A percentile compares a stretch with the other conserved stretches of the same genome.
phyloP scores from a whole-genome alignment of 192 early-diverging fungal genomes.

The Coemansia sp. region DNA sequence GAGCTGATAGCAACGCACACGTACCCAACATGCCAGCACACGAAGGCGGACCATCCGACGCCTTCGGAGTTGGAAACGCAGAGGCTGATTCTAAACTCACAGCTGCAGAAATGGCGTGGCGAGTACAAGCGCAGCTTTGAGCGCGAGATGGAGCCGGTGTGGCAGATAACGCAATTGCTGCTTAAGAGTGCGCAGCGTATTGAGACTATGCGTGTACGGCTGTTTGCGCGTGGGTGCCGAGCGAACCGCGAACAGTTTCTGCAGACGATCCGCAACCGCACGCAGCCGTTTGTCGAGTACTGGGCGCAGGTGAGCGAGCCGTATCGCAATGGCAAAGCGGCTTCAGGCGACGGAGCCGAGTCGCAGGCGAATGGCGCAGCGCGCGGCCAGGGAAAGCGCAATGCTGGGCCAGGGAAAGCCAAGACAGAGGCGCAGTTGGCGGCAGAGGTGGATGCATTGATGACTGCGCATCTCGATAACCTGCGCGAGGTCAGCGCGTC shows the following conservation, averaged over 20 bases:
- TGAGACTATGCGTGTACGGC: slow-evolving; percentile 55
- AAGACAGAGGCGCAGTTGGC: slow-evolving; percentile 29
- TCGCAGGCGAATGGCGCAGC: neutral
- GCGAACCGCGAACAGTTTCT: slow-evolving; percentile 53
- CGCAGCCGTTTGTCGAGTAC: slow-evolving; percentile 57
- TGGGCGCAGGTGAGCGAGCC: slow-evolving; percentile 55
- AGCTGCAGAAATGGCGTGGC: slow-evolving; percentile 56
- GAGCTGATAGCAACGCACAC: slow-evolving; percentile 70
- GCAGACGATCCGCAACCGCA: slow-evolving; percentile 51
- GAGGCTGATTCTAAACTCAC: slow-evolving; percentile 66
- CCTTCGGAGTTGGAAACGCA: slow-evolving; percentile 72
- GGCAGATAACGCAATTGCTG: slow-evolving; percentile 59
- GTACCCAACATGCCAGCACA: slow-evolving; percentile 71
- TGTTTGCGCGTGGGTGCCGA: slow-evolving; percentile 52
- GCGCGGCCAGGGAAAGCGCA: slow-evolving; percentile 13
- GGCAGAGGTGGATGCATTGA: slow-evolving; percentile 50
- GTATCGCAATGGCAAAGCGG: slow-evolving; percentile 40
- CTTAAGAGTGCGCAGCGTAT: slow-evolving; percentile 57
- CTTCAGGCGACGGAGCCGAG: slow-evolving; percentile 6
- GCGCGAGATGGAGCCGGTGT: slow-evolving; percentile 63
- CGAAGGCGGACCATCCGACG: slow-evolving; percentile 60
- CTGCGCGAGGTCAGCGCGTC: slow-evolving; percentile 49
- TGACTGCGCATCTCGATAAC: slow-evolving; percentile 54
- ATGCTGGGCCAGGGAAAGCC: slow-evolving; percentile 7
- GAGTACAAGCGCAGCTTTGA: slow-evolving; percentile 59